phyloP scores from a whole-genome alignment of 2,329 filamentous ascomycete species.

The Domatiomyces catenatus region DNA sequence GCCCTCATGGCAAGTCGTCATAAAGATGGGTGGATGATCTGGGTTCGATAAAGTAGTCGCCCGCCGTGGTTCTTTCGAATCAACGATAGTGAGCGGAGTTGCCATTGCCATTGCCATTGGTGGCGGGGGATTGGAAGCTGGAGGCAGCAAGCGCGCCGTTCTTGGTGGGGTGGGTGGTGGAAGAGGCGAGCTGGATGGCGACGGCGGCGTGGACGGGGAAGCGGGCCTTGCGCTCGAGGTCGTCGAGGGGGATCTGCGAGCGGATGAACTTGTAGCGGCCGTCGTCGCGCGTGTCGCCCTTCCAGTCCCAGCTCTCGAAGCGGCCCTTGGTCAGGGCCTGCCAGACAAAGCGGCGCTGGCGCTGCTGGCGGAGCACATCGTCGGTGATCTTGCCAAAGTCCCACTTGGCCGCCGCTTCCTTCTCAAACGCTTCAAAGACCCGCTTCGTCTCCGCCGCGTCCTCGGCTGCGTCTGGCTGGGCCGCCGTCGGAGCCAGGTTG shows the following conservation, averaged over 20 bases:
- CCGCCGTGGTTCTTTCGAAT: too few relatives aligned
- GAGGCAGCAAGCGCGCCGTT: too few relatives aligned
- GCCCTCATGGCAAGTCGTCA: too few relatives aligned
- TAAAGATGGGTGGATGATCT: too few relatives aligned
- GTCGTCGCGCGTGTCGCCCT: conserved; percentile 41
- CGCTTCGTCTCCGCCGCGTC: conserved; percentile 26
- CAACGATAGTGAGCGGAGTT: background rate
- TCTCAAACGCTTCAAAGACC: conserved; percentile 44
- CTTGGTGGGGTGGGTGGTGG: background rate
- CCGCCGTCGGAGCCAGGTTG: conserved; percentile 43
- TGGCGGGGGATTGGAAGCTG: background rate
- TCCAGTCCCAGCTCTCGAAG: conserved; percentile 71
- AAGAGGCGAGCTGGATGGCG: background rate
- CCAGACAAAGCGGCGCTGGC: conserved; percentile 65
- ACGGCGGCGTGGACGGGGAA: conserved; percentile 35
- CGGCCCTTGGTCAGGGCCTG: conserved; percentile 59
- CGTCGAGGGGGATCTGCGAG: conserved; percentile 64
- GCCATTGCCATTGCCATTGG: too few relatives aligned
- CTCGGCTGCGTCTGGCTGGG: conserved; percentile 20
- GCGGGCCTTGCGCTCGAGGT: conserved; percentile 60
- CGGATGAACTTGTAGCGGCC: conserved; percentile 58
- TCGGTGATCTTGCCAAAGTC: conserved; percentile 63
- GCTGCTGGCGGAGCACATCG: conserved; percentile 61
- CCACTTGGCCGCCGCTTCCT: conserved; percentile 63
- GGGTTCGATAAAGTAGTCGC: too few relatives aligned